These are phyloP conservation scores for Arthonia radiata DNA, from an alignment of 495 filamentous ascomycete genomes.

Conservation along the genomic window DNA sequence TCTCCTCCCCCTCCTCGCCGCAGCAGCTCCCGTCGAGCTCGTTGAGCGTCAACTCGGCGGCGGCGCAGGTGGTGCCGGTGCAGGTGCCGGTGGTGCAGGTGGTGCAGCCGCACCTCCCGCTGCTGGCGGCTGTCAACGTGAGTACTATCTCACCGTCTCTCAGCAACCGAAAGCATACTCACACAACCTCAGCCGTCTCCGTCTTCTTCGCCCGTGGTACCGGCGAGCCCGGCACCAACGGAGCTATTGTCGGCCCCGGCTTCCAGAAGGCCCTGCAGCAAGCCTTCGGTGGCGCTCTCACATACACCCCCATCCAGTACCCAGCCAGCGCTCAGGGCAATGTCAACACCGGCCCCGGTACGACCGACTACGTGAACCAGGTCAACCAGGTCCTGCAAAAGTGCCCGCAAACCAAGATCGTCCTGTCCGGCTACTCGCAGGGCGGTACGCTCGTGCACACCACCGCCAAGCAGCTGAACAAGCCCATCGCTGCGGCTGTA, in stretches of 20 bases:
- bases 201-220: constrained; percentile 37
- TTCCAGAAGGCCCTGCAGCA: constrained; percentile 23
- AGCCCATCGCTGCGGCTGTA: no score
- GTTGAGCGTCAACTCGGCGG: no score
- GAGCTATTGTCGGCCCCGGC: constrained; percentile 27
- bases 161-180: no score
- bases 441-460: constrained; percentile 27
- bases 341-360: constrained; percentile 22
- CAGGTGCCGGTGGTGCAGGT: no score
- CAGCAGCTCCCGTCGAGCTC: no score
- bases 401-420: constrained; percentile 35
- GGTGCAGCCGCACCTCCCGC: no score
- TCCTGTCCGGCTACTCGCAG: constrained; percentile 36
- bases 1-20: no score
- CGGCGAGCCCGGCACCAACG: constrained; percentile 29
- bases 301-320: constrained; percentile 33
- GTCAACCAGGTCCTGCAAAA: constrained; percentile 20
- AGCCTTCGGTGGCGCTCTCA: constrained; percentile 16
- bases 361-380: constrained; percentile 19
- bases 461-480: no score
- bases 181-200: constrained; percentile 21
- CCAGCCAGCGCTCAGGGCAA: constrained; percentile 18
- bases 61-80: no score
- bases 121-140: no score
- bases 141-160: no score